A percentile compares a stretch with the other conserved stretches of the same genome.
phyloP scores from a whole-genome alignment of 441 rosid species.

The Arabidopsis lyrata region DNA sequence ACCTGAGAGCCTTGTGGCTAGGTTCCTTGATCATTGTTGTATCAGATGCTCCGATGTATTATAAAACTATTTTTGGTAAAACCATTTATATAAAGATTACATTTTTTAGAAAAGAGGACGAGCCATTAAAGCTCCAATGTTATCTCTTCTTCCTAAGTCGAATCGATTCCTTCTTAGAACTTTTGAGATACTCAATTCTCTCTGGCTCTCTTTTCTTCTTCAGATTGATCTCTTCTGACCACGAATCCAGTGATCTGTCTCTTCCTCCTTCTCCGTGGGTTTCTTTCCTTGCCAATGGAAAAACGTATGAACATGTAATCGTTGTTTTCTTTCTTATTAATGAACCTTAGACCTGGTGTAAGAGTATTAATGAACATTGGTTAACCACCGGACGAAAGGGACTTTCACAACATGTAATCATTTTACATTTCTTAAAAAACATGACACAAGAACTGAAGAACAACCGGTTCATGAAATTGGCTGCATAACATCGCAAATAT shows the following conservation, averaged over 20 bases:
- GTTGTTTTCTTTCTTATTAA: too few species aligned
- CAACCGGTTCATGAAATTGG: too few species aligned
- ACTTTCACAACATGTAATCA: too few species aligned
- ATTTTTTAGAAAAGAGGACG: too few species aligned
- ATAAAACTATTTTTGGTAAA: slow-evolving; percentile 41
- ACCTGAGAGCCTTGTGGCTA: slow-evolving; percentile 72
- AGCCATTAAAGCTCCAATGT: slow-evolving; percentile 43
- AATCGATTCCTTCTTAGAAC: slow-evolving; percentile 44
- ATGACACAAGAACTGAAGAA: too few species aligned
- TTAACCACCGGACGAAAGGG: too few species aligned
- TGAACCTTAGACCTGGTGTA: too few species aligned
- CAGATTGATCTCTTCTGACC: slow-evolving; percentile 38
- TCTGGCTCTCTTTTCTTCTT: slow-evolving; percentile 37
- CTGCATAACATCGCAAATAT: too few species aligned
- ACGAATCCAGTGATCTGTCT: slow-evolving; percentile 10
- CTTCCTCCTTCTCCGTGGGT: slow-evolving; percentile 28
- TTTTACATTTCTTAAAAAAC: too few species aligned
- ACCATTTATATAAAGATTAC: slow-evolving; percentile 13
- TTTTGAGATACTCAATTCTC: slow-evolving; percentile 38
- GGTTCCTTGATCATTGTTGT: slow-evolving; percentile 63
- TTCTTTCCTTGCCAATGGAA: too few species aligned
- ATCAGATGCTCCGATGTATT: slow-evolving; percentile 75
- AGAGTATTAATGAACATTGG: too few species aligned
- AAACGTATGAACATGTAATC: too few species aligned
- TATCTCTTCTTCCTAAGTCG: slow-evolving; percentile 46